Evolutionary conservation across 371 early-diverging fungal species (phyloP).

Genomic region (Chytridium lagenaria): DNA sequence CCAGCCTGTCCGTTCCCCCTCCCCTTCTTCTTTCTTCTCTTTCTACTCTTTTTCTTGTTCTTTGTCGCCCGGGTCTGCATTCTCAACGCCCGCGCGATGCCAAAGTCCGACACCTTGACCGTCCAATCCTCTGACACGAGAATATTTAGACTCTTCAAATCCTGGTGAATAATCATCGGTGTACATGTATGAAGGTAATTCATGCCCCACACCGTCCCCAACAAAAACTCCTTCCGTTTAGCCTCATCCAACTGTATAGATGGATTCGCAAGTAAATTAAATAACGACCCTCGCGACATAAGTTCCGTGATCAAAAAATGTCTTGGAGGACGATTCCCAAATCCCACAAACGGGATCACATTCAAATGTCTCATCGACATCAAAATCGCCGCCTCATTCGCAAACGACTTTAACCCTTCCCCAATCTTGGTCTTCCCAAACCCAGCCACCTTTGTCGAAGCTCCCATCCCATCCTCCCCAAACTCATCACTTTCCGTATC

Average conservation of each 20-base stretch:
- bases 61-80: slow-evolving; percentile 3
- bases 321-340: not conserved
- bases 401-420: slow-evolving; percentile 17
- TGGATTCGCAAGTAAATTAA: not conserved
- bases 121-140: slow-evolving; percentile 21
- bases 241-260: not conserved
- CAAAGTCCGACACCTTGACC: slow-evolving; percentile 25
- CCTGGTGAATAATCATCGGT: slow-evolving; percentile 18
- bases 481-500: slow-evolving; percentile 10
- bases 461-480: not conserved
- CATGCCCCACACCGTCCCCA: slow-evolving; percentile 14
- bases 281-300: slow-evolving; percentile 18
- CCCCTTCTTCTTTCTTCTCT: not conserved
- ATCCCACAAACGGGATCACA: slow-evolving; percentile 22
- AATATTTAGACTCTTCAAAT: slow-evolving; percentile 23
- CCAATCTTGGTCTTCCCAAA: not conserved
- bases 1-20: no score
- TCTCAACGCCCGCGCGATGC: slow-evolving; percentile 15
- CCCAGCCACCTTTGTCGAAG: no score
- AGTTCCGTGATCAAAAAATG: slow-evolving; percentile 20
- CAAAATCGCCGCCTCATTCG: slow-evolving; percentile 23
- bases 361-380: slow-evolving; percentile 25
- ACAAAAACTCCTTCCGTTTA: not conserved
- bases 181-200: slow-evolving; percentile 16
- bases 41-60: not conserved